Conservation (phyloP, 1,139 yeast species). For the Zhuliangozyma parablackwelliae region DNA sequence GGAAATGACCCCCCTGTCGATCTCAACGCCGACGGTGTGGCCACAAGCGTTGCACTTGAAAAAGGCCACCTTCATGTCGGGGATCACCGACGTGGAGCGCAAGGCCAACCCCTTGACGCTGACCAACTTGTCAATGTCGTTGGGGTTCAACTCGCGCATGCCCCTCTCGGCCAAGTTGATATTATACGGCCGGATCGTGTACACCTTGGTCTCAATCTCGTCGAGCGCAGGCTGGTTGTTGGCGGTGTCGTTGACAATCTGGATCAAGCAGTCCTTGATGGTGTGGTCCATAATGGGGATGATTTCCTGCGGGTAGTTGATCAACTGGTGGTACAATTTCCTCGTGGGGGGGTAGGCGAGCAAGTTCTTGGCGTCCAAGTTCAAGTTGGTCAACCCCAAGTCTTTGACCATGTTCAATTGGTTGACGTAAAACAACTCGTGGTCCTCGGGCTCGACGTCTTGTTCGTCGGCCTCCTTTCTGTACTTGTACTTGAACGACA, state of each 20-base stretch:
- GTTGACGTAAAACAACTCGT: slow-evolving; percentile 68
- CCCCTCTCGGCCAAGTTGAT: slow-evolving; percentile 64
- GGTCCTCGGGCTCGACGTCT: slow-evolving; percentile 52
- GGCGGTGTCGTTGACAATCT: slow-evolving; percentile 58
- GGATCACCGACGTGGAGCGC: slow-evolving; percentile 86
- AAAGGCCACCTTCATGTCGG: slow-evolving; percentile 97
- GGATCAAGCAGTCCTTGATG: slow-evolving; percentile 83
- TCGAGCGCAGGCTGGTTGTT: slow-evolving; percentile 41
- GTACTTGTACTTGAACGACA: slow-evolving; percentile 77
- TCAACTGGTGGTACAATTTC: slow-evolving; percentile 76
- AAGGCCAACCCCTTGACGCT: slow-evolving; percentile 87
- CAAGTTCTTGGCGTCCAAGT: slow-evolving; percentile 78
- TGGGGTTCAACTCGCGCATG: slow-evolving; percentile 92
- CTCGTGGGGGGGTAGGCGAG: slow-evolving; percentile 72
- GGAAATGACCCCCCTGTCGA: slow-evolving; percentile 89
- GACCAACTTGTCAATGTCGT: slow-evolving; percentile 90
- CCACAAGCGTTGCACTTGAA: slow-evolving; percentile 95
- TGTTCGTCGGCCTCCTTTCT: slow-evolving; percentile 51
- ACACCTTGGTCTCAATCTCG: slow-evolving; percentile 75
- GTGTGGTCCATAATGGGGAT: slow-evolving; percentile 98
- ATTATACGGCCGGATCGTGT: slow-evolving; percentile 85
- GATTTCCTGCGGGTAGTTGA: slow-evolving; percentile 94
- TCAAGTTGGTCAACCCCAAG: slow-evolving; percentile 76
- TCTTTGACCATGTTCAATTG: slow-evolving; percentile 71
- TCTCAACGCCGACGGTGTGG: slow-evolving; percentile 86